These are phyloP conservation scores for Zasmidium cellare DNA, from an alignment of 2,329 filamentous ascomycete species.

Conservation along the genomic window DNA sequence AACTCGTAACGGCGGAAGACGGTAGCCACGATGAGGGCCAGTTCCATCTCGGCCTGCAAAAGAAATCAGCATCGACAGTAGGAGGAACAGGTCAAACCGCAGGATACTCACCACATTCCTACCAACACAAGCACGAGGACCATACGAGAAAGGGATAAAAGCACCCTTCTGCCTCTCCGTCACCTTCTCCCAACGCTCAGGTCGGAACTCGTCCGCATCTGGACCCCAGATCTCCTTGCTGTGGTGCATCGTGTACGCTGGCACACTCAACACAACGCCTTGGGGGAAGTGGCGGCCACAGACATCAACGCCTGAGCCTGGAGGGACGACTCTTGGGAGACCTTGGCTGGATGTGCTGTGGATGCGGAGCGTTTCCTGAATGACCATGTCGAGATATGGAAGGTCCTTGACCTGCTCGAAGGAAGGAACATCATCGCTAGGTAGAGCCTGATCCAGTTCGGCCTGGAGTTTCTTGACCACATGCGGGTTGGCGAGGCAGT, in stretches of 20 bases:
- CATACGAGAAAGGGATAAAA: slow-evolving; percentile 45
- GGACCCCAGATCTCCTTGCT: slow-evolving; percentile 43
- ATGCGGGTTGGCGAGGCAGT: slow-evolving; percentile 67
- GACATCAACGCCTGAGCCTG: slow-evolving; percentile 63
- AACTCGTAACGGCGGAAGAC: slow-evolving; percentile 39
- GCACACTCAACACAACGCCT: slow-evolving; percentile 41
- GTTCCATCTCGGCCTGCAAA: slow-evolving; percentile 41
- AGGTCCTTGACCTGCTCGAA: slow-evolving; percentile 74
- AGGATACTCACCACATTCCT: slow-evolving; percentile 37
- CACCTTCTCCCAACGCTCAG: slow-evolving; percentile 43
- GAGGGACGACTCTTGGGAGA: slow-evolving; percentile 73
- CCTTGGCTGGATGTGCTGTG: slow-evolving; percentile 86
- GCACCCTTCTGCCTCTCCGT: slow-evolving; percentile 38
- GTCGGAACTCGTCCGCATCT: slow-evolving; percentile 42
- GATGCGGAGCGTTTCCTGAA: slow-evolving; percentile 82
- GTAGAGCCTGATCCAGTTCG: slow-evolving; percentile 73
- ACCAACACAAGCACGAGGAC: slow-evolving; percentile 44
- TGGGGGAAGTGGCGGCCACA: slow-evolving; percentile 66
- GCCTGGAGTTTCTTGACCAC: slow-evolving; percentile 70
- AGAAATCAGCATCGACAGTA: neutral
- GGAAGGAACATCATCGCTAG: slow-evolving; percentile 62
- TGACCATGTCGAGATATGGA: slow-evolving; percentile 71
- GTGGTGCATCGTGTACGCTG: slow-evolving; percentile 44
- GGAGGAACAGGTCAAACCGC: neutral
- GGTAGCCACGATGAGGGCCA: slow-evolving; percentile 41